Conservation (phyloP, 2,329 filamentous ascomycete species). For the Fusarium concolor region DNA sequence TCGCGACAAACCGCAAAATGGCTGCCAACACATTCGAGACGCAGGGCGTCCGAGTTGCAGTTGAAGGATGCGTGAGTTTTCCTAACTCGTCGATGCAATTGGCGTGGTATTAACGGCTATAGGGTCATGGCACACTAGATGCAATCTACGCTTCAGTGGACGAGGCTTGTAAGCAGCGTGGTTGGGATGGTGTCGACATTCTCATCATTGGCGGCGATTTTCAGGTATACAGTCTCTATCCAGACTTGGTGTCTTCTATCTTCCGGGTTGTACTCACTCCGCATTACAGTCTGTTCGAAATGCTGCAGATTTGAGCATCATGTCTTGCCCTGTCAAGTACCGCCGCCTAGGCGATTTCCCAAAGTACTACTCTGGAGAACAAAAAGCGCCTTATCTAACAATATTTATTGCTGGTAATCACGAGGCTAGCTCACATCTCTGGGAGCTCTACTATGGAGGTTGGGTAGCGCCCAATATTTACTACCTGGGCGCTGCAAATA, state of each 20-base stretch:
- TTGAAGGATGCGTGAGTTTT: conserved; percentile 83
- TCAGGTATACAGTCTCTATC: conserved; percentile 65
- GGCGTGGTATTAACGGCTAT: conserved; percentile 33
- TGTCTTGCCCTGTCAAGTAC: conserved; percentile 91
- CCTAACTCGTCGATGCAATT: too few species aligned
- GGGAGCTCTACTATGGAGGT: conserved; percentile 94
- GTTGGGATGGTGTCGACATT: conserved; percentile 86
- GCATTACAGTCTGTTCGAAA: conserved; percentile 80
- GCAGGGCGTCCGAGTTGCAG: conserved; percentile 76
- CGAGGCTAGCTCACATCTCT: conserved; percentile 89
- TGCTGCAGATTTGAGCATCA: conserved; percentile 84
- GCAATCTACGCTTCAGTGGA: conserved; percentile 88
- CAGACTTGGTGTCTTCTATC: neutral
- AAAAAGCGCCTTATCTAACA: conserved; percentile 86
- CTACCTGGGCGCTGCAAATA: conserved; percentile 93
- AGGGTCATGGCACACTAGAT: conserved; percentile 93
- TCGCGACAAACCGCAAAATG: conserved; percentile 43
- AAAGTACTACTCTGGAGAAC: conserved; percentile 86
- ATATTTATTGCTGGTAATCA: conserved; percentile 96
- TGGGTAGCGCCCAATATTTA: conserved; percentile 99
- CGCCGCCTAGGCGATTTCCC: conserved; percentile 91
- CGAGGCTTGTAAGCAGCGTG: conserved; percentile 74
- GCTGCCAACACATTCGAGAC: conserved; percentile 49
- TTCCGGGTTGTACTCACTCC: conserved; percentile 10
- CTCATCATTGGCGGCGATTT: conserved; percentile 98